Conservation (phyloP, 352 stramenopile genomes). For the Globisporangium abappressorium region DNA sequence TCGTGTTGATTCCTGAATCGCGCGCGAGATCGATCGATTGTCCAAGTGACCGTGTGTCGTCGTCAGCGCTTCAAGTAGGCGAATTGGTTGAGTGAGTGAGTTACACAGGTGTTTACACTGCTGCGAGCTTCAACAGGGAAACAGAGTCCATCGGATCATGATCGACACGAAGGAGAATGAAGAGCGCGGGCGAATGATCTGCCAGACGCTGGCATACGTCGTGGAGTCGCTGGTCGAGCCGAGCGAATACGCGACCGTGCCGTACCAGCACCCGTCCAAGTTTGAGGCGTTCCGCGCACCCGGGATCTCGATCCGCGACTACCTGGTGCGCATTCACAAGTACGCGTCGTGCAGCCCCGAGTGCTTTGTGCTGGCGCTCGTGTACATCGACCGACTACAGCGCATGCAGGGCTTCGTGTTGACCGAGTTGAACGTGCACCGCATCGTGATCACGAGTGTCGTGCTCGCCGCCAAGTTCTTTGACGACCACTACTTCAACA, state of each 20-base stretch:
- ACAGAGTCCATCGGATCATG: conserved; percentile 4
- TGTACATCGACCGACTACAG: conserved; percentile 99
- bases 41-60: background rate
- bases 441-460: conserved; percentile 96
- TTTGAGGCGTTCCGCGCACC: conserved; percentile 84
- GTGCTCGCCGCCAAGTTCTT: conserved; percentile 99
- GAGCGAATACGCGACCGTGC: conserved; percentile 47
- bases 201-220: conserved; percentile 74
- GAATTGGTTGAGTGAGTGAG: background rate
- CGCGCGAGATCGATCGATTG: background rate
- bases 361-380: conserved; percentile 98
- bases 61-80: background rate
- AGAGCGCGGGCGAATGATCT: conserved; percentile 72
- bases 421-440: conserved; percentile 97
- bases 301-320: conserved; percentile 81
- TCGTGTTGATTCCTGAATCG: background rate
- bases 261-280: conserved; percentile 71
- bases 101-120: background rate
- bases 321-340: conserved; percentile 93
- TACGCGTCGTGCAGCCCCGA: conserved; percentile 98
- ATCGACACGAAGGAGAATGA: conserved; percentile 62
- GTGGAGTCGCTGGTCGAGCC: conserved; percentile 79
- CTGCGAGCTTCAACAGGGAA: background rate
- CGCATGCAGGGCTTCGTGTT: conserved; percentile 96
- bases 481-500: conserved; percentile 99